A percentile compares a stretch with the other conserved stretches of the same genome.
These are phyloP conservation scores for Thuja plicata DNA, from an alignment of 83 land plant genomes.

Conservation along the genomic window DNA sequence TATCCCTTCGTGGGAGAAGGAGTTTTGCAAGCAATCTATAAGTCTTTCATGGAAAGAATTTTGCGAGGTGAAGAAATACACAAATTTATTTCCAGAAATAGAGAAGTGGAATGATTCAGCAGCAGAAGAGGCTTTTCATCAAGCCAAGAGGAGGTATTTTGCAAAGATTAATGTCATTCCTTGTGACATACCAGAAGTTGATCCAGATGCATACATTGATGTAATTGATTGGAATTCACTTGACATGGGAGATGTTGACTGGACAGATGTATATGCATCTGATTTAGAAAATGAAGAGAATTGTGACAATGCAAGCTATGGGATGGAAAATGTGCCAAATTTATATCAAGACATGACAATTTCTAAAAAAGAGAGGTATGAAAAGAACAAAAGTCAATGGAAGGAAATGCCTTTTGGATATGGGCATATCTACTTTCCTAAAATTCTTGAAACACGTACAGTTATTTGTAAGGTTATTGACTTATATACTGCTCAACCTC, in stretches of 20 bases:
- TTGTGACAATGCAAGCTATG: too few species aligned
- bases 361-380: background rate
- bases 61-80: constrained; percentile 28
- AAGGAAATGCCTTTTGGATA: background rate
- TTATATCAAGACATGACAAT: background rate
- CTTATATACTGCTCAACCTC: too few species aligned
- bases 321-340: background rate
- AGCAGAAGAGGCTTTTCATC: constrained; percentile 44
- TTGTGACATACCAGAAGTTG: constrained; percentile 30
- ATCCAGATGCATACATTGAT: constrained; percentile 46
- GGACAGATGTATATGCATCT: background rate
- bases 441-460: too few species aligned
- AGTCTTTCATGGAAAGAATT: constrained; percentile 46
- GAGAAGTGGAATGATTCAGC: constrained; percentile 54
- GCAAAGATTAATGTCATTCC: constrained; percentile 30
- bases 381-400: background rate
- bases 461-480: too few species aligned
- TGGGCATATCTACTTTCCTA: background rate
- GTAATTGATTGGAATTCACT: constrained; percentile 31
- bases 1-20: constrained; percentile 51
- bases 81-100: constrained; percentile 16
- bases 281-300: background rate
- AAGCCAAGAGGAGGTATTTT: constrained; percentile 43
- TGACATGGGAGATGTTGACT: background rate
- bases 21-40: constrained; percentile 25